These are phyloP conservation scores for Lentinula guzmanii DNA, from an alignment of 768 basidiomycete genomes.

Conservation along the genomic window DNA sequence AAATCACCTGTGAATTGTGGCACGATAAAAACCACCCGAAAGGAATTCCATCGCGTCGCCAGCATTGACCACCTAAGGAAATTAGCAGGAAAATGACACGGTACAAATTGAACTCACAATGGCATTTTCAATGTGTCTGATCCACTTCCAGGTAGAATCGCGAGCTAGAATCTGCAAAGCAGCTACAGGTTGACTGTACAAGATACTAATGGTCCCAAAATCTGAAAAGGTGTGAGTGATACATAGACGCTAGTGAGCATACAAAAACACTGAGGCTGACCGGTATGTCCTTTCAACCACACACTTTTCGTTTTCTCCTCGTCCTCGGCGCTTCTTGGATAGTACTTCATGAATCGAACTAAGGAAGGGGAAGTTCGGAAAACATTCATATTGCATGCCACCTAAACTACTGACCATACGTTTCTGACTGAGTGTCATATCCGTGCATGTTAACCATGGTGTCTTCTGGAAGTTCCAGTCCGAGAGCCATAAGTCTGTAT, in stretches of 20 bases:
- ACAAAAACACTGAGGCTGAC: conserved; percentile 13
- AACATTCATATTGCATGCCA: background rate
- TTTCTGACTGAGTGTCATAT: conserved; percentile 29
- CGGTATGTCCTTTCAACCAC: conserved; percentile 47
- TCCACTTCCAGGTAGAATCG: conserved; percentile 38
- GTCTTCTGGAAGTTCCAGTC: conserved; percentile 41
- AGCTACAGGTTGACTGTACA: conserved; percentile 44
- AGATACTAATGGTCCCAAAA: conserved; percentile 35
- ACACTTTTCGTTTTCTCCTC: conserved; percentile 37
- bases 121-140: conserved; percentile 40
- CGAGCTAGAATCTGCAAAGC: conserved; percentile 37
- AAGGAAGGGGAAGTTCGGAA: background rate
- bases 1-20: conserved; percentile 7
- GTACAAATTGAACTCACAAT: conserved; percentile 20
- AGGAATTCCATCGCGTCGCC: conserved; percentile 38
- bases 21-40: conserved; percentile 7
- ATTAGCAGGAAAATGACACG: background rate
- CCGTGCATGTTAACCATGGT: conserved; percentile 32
- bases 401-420: conserved; percentile 21
- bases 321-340: conserved; percentile 34
- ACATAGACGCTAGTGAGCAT: background rate
- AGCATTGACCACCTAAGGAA: conserved; percentile 33
- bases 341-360: conserved; percentile 47
- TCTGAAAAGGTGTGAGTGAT: conserved; percentile 19
- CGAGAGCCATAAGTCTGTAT: conserved; percentile 32